Conservation (phyloP, 1,284 basidiomycete genomes). For the Fistulinella cinereoalba region DNA sequence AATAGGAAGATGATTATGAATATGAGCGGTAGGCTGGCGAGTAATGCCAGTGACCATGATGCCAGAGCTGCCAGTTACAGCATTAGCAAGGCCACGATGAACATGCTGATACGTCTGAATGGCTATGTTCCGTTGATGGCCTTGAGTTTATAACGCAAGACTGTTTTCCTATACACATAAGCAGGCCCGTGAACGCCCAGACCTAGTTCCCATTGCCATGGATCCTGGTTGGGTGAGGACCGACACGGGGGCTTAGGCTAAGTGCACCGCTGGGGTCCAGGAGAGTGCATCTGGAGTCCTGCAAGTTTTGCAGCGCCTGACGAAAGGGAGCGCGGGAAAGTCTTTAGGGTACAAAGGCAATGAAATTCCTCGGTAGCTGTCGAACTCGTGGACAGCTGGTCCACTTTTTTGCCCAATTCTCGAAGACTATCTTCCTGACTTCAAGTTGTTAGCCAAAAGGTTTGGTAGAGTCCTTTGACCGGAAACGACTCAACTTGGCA, state of each 20-base stretch:
- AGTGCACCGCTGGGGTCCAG: conserved; percentile 10
- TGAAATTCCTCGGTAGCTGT: conserved; percentile 14
- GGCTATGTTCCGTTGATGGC: not conserved
- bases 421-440: no score
- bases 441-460: no score
- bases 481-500: no score
- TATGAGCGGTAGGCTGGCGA: conserved; percentile 36
- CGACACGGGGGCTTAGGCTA: conserved; percentile 24
- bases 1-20: conserved; percentile 38
- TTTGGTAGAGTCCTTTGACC: no score
- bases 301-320: conserved; percentile 3
- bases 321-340: conserved; percentile 8
- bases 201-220: conserved; percentile 29
- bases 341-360: conserved; percentile 10
- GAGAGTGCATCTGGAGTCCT: conserved; percentile 14
- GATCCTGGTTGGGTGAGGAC: conserved; percentile 41
- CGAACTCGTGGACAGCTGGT: no score
- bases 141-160: not conserved
- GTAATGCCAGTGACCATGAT: conserved; percentile 33
- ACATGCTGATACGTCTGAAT: no score
- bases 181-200: conserved; percentile 32
- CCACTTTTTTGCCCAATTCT: no score
- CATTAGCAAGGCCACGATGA: conserved; percentile 36
- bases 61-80: conserved; percentile 25
- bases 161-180: conserved; percentile 32